Percentiles rank a stretch among this genome's conserved stretches.
These are phyloP conservation scores for Aspergillus proliferans DNA, from an alignment of 2,329 filamentous ascomycete species.

Conservation along the genomic window DNA sequence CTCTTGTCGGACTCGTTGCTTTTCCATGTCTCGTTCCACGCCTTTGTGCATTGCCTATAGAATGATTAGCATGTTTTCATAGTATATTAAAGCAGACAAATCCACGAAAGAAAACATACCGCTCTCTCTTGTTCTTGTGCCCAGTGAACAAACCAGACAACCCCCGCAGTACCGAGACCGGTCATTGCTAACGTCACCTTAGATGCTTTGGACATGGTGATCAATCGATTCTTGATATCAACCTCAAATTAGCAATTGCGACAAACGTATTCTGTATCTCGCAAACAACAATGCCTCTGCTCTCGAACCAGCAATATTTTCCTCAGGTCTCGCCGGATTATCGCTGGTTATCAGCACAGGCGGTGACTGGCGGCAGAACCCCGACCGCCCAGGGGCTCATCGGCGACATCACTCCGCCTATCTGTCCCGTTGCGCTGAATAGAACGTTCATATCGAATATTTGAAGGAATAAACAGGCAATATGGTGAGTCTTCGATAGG, in stretches of 20 bases:
- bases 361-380: slow-evolving; percentile 30
- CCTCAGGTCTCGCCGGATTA: not conserved
- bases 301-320: not conserved
- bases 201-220: slow-evolving; percentile 79
- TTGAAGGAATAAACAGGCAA: slow-evolving; percentile 11
- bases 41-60: slow-evolving; percentile 83
- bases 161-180: slow-evolving; percentile 66
- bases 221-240: not conserved
- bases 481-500: slow-evolving; percentile 21
- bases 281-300: not conserved
- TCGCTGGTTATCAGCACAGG: slow-evolving; percentile 20
- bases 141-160: slow-evolving; percentile 82
- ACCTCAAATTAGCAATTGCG: not conserved
- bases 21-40: slow-evolving; percentile 89
- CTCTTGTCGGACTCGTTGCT: slow-evolving; percentile 83
- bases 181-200: slow-evolving; percentile 79
- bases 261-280: not conserved
- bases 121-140: slow-evolving; percentile 77
- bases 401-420: slow-evolving; percentile 18
- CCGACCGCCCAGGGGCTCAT: slow-evolving; percentile 28
- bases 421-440: slow-evolving; percentile 7
- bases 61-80: slow-evolving; percentile 6
- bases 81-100: not conserved
- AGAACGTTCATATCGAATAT: not conserved
- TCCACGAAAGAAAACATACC: slow-evolving; percentile 46